Evolutionary conservation across 192 early-diverging fungal species (phyloP), one percentile per base, ranked within the genome.

Genomic region (Linnemannia exigua): DNA sequence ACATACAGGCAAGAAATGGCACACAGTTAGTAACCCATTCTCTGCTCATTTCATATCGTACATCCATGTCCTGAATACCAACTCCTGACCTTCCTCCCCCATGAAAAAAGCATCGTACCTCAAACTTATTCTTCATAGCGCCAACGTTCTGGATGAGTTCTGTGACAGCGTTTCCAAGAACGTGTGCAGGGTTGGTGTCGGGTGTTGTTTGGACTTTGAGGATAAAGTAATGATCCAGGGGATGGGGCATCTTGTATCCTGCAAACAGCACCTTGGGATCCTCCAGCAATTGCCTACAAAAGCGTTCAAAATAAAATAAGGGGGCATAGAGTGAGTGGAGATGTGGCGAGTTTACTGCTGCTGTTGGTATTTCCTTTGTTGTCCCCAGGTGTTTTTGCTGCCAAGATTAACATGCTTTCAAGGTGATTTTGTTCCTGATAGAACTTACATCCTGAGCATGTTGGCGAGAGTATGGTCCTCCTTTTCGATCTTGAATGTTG

Each of bases 391-490:
- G 41, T 6, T 9, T 44, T 44, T n/a, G n/a, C n/a, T n/a, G n/a
- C n/a, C n/a, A n/a, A n/a, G n/a, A 44, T 6, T 44, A 44, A 44
- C 5, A 44, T 44, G n/a, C n/a, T n/a, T 44, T 44, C 41, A 9
- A 44, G 41, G 41, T n/a, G n/a, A 44, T 9, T 44, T 44, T 44
- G 3, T 9, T 44, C 41, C 41, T 44, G 41, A 44, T 44, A 44
- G 54, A 1, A 68, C 89, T 89, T 92, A 98, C 97, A 93, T 94
- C 88, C 97, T 87, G n/a, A 99, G 91, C 79, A 98, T 92, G 85
- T 99, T 99, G 31, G 95, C 99, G 4, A 99, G 88, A 22, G 98
- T 99, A 83, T 99, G 99, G 90, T 99, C 99, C 87, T 99, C 99
- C 83, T 95, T 95, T 58, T 97, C 92, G 54, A 99, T 93, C 58